phyloP scores from a whole-genome alignment of 768 basidiomycete genomes.

The Boletus subparvulus region DNA sequence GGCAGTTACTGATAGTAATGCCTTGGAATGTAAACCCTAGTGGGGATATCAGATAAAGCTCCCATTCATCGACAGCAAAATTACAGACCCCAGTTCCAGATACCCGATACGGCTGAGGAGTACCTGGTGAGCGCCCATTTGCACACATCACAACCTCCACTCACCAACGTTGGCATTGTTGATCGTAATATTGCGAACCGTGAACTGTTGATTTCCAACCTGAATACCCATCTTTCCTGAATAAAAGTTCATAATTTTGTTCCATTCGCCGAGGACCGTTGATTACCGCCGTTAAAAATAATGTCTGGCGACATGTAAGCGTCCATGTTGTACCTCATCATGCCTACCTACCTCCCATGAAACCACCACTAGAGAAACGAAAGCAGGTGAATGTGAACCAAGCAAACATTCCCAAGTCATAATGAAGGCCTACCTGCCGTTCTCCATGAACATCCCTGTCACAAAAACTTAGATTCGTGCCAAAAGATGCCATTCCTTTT shows the following conservation, averaged over 20 bases:
- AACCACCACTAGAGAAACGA: conserved; percentile 36
- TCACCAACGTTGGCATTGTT: conserved; percentile 45
- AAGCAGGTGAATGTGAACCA: neutral
- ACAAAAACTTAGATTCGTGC: neutral
- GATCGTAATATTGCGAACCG: conserved; percentile 59
- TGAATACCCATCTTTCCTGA: conserved; percentile 58
- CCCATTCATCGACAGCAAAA: neutral
- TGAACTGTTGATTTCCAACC: conserved; percentile 81
- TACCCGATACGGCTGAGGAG: conserved; percentile 26
- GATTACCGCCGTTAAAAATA: conserved; percentile 42
- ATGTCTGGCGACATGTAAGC: conserved; percentile 29
- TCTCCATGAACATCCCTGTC: conserved; percentile 69
- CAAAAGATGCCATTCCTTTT: neutral
- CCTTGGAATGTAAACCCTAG: conserved; percentile 54
- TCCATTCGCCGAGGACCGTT: neutral
- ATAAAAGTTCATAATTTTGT: neutral
- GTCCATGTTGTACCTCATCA: neutral
- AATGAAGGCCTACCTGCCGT: conserved; percentile 45
- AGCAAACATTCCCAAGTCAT: neutral
- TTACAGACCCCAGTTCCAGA: conserved; percentile 44
- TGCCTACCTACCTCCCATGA: conserved; percentile 50
- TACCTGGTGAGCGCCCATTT: neutral
- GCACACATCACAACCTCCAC: neutral
- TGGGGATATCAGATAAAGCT: neutral
- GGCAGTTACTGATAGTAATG: conserved; percentile 44